Evolutionary conservation across 2,329 filamentous ascomycete species (phyloP).

Genomic region (Nemania abortiva): DNA sequence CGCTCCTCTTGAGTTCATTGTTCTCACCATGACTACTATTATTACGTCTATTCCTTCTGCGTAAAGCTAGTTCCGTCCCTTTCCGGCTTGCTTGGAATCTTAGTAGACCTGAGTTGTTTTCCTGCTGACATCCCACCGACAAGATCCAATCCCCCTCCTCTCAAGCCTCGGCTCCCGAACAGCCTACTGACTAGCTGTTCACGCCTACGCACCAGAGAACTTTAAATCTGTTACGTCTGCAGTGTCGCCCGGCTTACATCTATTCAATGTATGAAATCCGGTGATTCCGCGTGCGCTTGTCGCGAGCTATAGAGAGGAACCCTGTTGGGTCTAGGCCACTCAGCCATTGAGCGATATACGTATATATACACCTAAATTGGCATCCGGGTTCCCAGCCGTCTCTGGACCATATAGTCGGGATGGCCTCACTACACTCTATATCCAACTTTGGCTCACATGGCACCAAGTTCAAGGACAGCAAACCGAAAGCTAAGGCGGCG

Average conservation of each 20-base stretch:
- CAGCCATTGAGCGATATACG: slow-evolving; percentile 15
- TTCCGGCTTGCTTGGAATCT: slow-evolving; percentile 7
- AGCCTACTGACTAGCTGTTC: slow-evolving; percentile 8
- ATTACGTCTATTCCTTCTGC: slow-evolving; percentile 23
- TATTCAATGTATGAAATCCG: slow-evolving; percentile 35
- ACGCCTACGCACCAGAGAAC: not conserved
- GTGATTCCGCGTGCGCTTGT: slow-evolving; percentile 35
- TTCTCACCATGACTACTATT: slow-evolving; percentile 30
- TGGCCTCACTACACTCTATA: slow-evolving; percentile 55
- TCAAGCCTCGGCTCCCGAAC: slow-evolving; percentile 3
- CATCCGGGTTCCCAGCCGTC: slow-evolving; percentile 16
- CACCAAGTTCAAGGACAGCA: slow-evolving; percentile 56
- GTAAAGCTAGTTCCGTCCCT: slow-evolving; percentile 5
- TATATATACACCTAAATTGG: slow-evolving; percentile 36
- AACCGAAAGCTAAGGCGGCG: slow-evolving; percentile 60
- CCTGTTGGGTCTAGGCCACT: slow-evolving; percentile 19
- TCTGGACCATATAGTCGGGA: slow-evolving; percentile 39
- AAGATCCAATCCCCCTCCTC: slow-evolving; percentile 13
- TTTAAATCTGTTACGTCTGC: not conserved
- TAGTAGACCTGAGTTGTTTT: slow-evolving; percentile 19
- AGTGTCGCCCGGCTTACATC: slow-evolving; percentile 19
- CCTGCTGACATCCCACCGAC: slow-evolving; percentile 10
- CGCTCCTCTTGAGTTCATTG: slow-evolving; percentile 14
- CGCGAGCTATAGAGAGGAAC: slow-evolving; percentile 25
- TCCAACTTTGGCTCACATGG: slow-evolving; percentile 47